Evolutionary conservation across 2,329 filamentous ascomycete species (phyloP), one percentile per base, ranked within the genome.

Genomic region (Xylariaceae sp.): DNA sequence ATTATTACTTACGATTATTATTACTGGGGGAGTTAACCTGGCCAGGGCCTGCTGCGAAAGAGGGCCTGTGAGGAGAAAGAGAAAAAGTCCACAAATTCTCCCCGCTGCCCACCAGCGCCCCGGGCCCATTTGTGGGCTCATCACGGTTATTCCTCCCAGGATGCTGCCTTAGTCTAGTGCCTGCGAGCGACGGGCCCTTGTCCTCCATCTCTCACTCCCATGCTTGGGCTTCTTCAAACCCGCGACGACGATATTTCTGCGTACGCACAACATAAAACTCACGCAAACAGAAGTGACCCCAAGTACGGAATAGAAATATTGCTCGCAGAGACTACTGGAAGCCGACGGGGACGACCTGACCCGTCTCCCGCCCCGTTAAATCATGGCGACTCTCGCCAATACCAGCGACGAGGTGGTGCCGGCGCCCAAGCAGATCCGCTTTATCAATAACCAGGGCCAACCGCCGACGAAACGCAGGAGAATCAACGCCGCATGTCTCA

Each of bases 361-460:
- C 48, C 48, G 54, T 55, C 23, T 30, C 23, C 23, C 23, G 23
- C 23, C 23, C 23, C 23, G 23, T 30, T 4, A 30, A 37, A 74
- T 69, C 63, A 82, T 82, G 80, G 74, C 77, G 65, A 76, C 77
- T 59, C 71, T 77, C 67, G 72, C 76, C 67, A 78, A 78, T 67
- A 69, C 69, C 60, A 51, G 59, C 53, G 63, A 65, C 45, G 69
- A 71, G 66, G 66, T 71, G 67, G 69, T 75, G 62, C 75, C 78
- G 59, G 73, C 77, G 51, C 80, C 76, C 58, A 85, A 82, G 73
- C 81, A 82, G 72, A 89, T 90, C 66, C 87, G 89, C 67, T 93
- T 92, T 73, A 89, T 93, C 67, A 89, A 90, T 65, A 91, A 87
- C 69, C 88, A 92, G 75, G 89, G 89, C 63, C 88, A 90, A 65